Base-by-base conservation (phyloP, 352 stramenopile genomes). In the Pythium periplocum region DNA sequence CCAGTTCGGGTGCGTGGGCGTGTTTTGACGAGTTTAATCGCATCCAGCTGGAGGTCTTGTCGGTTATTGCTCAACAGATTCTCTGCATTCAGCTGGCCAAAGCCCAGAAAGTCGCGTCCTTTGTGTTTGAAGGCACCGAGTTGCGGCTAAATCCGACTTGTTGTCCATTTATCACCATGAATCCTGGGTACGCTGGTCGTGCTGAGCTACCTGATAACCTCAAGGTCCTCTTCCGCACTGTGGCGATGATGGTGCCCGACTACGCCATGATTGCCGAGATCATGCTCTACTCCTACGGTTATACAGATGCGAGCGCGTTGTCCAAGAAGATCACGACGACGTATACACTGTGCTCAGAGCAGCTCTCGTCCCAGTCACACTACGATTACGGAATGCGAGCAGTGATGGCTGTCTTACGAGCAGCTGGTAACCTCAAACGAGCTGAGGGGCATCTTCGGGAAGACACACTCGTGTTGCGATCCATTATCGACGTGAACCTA, bases 11-110 rank as follows among this genome's bases (percentile, higher is more conserved):
- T 11, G 90, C 91, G 7, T 98, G 93, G 93, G 92, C 86, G 44
- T 98, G 93, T 53, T 98, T 98, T 51, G 86, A 96, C 44, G 93
- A 98, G 59, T 98, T 98, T 59, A 98, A 98, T 64, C 88, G 93
- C 34, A 98, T 98, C 67, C 95, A 97, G 54, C 92, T 98, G 38
- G 93, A 98, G 56, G 93, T 98, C 45, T 61, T 98, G 11, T 97
- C 87, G 2, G 93, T 98, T 33, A 95, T 98, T 62, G 93, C 93
- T 3, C 93, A 98, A 64, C 93, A 98, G 52, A 97, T 98, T 58
- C 62, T 97, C 40, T 96, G 87, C 32, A 97, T 98, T 59, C 91
- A 96, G 45, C 81, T 96, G 48, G 92, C 83, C 11, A 96, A 96
- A 65, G 85, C 87, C 41, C 84, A 87, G n/a, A 76, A 87, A 17